Conservation (phyloP, 2,329 filamentous ascomycete genomes). For the Botrytis sinoallii region DNA sequence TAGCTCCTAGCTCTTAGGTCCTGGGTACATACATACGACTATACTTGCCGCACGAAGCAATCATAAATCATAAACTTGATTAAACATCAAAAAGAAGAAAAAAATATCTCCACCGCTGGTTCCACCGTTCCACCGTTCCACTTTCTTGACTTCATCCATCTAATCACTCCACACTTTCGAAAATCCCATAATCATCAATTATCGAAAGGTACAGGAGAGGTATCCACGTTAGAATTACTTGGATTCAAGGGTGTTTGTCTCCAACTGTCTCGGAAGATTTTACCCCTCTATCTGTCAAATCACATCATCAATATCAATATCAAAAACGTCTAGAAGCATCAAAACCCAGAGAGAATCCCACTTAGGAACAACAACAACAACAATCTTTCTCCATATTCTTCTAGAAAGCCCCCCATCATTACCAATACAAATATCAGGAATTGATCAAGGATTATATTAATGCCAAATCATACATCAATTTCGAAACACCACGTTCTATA, state of each 20-base stretch:
- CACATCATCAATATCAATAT: neutral
- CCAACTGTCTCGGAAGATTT: neutral
- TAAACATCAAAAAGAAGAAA: neutral
- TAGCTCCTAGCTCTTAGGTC: neutral
- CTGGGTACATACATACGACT: neutral
- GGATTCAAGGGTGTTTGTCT: neutral
- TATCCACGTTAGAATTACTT: neutral
- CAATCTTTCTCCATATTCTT: conserved; percentile 6
- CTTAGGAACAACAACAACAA: conserved; percentile 1
- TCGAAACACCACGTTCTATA: conserved; percentile 24
- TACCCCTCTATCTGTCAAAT: conserved; percentile 10
- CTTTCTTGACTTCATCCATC: neutral
- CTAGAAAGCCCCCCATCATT: neutral
- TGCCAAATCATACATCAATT: conserved; percentile 23
- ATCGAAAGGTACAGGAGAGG: neutral
- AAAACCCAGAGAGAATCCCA: neutral
- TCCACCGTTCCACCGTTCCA: conserved; percentile 1
- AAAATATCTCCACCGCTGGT: neutral
- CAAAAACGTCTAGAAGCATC: neutral
- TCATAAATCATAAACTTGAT: conserved; percentile 8
- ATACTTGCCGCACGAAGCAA: neutral
- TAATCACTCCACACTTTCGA: conserved; percentile 6
- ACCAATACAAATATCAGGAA: neutral
- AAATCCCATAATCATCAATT: neutral
- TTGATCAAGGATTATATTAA: conserved; percentile 13